Evolutionary conservation across 805 yeast species (phyloP).

Genomic region (Wilhelminamyces savonicus): DNA sequence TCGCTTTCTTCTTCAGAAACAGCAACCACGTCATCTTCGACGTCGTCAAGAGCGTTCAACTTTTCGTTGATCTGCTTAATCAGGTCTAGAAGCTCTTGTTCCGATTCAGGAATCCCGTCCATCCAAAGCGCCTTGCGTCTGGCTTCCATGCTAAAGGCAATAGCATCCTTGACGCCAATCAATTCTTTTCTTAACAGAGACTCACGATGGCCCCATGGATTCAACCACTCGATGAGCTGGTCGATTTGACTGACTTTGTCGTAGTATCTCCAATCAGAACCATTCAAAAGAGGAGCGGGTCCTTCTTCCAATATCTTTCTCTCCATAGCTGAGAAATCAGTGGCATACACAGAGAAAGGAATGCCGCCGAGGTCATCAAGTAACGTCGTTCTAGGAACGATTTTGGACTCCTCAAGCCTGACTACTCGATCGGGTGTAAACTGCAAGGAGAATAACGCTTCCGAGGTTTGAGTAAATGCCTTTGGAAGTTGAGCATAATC

Average conservation of each 20-base stretch:
- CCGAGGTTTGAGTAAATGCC: too few relatives aligned
- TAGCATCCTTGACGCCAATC: constrained; percentile 42
- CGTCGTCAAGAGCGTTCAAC: constrained; percentile 2
- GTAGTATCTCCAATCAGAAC: constrained; percentile 63
- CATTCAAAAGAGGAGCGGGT: constrained; percentile 46
- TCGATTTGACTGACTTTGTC: constrained; percentile 58
- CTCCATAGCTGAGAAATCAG: constrained; percentile 32
- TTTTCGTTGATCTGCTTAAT: constrained; percentile 5
- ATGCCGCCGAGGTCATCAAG: too few relatives aligned
- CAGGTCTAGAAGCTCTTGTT: constrained; percentile 7
- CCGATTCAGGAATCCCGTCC: constrained; percentile 31
- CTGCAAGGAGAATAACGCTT: too few relatives aligned
- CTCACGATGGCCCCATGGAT: constrained; percentile 73
- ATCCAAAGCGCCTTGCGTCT: constrained; percentile 50
- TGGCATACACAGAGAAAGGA: too few relatives aligned
- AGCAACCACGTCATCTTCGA: constrained; percentile 5
- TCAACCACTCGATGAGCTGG: constrained; percentile 56
- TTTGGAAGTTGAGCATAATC: too few relatives aligned
- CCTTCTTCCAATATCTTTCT: constrained; percentile 65
- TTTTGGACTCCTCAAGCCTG: too few relatives aligned
- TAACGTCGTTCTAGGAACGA: too few relatives aligned
- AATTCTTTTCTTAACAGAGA: constrained; percentile 59
- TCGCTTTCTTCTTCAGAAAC: constrained; percentile 29
- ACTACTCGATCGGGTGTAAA: too few relatives aligned
- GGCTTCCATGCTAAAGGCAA: constrained; percentile 49